phyloP scores from a whole-genome alignment of 2,329 filamentous ascomycete species.

The Didymella sp. region DNA sequence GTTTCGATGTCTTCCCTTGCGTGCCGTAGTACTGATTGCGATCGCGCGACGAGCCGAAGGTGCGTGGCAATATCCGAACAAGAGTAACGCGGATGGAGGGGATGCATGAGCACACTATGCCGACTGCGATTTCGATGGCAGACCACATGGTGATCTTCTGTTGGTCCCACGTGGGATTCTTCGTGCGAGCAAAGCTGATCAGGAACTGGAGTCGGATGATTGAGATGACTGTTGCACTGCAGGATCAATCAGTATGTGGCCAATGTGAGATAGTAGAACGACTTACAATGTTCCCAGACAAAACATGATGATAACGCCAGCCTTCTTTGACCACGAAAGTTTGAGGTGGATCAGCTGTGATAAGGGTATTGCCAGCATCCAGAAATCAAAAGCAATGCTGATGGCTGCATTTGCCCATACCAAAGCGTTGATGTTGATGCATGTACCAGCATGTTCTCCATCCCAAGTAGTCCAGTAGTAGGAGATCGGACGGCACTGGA shows the following conservation, averaged over 20 bases:
- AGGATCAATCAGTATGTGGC: background rate
- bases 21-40: background rate
- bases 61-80: background rate
- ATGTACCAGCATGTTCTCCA: conserved; percentile 21
- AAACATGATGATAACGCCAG: background rate
- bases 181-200: background rate
- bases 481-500: conserved; percentile 43
- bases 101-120: conserved; percentile 53
- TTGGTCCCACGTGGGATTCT: conserved; percentile 3
- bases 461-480: conserved; percentile 42
- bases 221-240: background rate
- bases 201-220: background rate
- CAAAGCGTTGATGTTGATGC: conserved; percentile 43
- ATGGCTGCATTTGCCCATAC: conserved; percentile 40
- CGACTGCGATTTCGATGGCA: conserved; percentile 17
- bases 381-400: conserved; percentile 34
- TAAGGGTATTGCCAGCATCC: conserved; percentile 31
- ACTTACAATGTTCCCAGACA: conserved; percentile 1
- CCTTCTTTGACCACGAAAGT: background rate
- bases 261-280: background rate
- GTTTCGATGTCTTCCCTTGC: background rate
- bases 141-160: background rate
- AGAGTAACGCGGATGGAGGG: conserved; percentile 43
- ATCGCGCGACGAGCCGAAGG: background rate
- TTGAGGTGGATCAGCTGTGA: background rate